Percentiles rank a stretch among this genome's conserved stretches.
Conservation (phyloP, 2,329 filamentous ascomycete species). For the Cryphonectria radicalis region DNA sequence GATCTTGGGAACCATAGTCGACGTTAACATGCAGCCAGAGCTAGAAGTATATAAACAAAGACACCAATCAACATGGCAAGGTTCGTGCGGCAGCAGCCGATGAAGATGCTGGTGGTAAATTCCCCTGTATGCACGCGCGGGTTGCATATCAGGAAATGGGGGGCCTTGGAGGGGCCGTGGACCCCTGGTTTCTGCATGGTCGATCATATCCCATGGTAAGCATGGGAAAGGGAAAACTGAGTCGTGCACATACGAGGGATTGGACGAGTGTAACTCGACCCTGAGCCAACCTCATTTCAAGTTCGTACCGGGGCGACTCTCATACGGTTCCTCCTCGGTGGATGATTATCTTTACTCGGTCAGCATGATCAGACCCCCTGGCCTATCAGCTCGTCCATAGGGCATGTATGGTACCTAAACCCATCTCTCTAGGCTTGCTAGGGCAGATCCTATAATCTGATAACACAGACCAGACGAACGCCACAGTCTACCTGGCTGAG, state of each 20-base stretch:
- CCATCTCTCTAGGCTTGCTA: neutral
- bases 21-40: neutral
- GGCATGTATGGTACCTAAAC: neutral
- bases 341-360: neutral
- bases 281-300: neutral
- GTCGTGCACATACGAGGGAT: conserved; percentile 3
- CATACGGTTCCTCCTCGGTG: neutral
- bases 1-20: neutral
- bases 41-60: neutral
- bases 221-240: neutral
- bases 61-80: neutral
- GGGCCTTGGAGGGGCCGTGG: neutral
- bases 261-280: neutral
- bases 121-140: neutral
- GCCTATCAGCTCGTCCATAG: neutral
- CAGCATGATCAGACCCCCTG: neutral
- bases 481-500: neutral
- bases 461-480: neutral
- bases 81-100: neutral
- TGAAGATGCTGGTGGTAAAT: neutral
- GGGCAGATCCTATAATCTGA: neutral
- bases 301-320: neutral
- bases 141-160: neutral
- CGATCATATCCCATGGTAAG: neutral
- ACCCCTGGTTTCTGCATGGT: neutral